A percentile compares a stretch with the other conserved stretches of the same genome.
Conservation (phyloP, 441 rosid genomes). For the Manihot esculenta region DNA sequence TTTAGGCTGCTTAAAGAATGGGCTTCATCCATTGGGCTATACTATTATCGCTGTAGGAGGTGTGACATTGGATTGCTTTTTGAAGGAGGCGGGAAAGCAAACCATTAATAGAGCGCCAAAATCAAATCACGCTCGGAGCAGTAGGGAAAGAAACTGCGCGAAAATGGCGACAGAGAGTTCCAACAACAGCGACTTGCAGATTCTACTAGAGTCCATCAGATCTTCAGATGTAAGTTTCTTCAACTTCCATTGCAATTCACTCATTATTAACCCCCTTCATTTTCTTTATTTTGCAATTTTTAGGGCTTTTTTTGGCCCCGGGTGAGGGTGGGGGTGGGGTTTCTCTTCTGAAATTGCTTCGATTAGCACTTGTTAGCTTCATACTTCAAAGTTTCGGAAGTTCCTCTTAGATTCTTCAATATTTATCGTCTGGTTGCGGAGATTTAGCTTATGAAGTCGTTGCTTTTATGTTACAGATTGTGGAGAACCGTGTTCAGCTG, state of each 20-base stretch:
- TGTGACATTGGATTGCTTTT: no score
- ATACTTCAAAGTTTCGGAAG: neutral
- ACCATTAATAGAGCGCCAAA: neutral
- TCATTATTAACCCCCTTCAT: neutral
- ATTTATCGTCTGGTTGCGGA: neutral
- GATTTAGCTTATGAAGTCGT: neutral
- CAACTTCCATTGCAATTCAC: neutral
- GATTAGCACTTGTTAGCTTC: neutral
- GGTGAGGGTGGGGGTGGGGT: no score
- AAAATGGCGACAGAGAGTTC: slow-evolving; percentile 37
- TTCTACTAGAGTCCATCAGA: slow-evolving; percentile 43
- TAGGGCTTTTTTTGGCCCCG: neutral
- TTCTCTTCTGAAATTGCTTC: neutral
- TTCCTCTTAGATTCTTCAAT: neutral
- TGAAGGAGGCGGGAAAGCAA: slow-evolving; percentile 14
- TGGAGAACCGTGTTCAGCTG: slow-evolving; percentile 54
- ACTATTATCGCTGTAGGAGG: no score
- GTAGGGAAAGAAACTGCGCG: neutral
- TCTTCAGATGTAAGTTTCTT: slow-evolving; percentile 58
- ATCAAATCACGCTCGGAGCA: neutral
- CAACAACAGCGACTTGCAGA: slow-evolving; percentile 35
- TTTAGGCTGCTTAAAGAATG: no score
- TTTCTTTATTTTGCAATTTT: neutral
- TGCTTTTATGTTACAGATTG: slow-evolving; percentile 45
- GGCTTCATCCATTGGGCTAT: no score